Evolutionary conservation across 2,329 filamentous ascomycete species (phyloP).

Genomic region (Claviceps pusilla): DNA sequence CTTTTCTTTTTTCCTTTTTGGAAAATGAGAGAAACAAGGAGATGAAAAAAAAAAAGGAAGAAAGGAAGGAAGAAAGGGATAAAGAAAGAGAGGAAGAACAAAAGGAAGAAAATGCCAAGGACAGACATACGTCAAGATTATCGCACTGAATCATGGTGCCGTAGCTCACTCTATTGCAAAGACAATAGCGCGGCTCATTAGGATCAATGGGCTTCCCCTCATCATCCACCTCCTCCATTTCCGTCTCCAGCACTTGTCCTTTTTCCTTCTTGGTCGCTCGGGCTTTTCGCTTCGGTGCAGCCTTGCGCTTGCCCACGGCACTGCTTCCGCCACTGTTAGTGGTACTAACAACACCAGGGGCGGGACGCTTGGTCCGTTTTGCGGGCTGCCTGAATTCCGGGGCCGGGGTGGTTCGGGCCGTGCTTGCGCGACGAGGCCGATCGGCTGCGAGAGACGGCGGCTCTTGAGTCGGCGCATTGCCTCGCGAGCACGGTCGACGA

Average conservation of each 20-base stretch:
- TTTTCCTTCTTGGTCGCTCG: constrained; percentile 33
- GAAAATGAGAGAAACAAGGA: too few relatives aligned
- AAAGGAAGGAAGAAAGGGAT: too few relatives aligned
- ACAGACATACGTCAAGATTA: constrained; percentile 51
- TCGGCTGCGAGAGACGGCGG: constrained; percentile 36
- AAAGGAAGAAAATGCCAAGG: neutral
- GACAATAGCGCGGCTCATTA: constrained; percentile 60
- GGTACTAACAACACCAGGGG: constrained; percentile 54
- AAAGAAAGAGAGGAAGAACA: neutral
- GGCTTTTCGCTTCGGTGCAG: constrained; percentile 51
- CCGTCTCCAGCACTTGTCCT: constrained; percentile 25
- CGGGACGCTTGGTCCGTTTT: constrained; percentile 54
- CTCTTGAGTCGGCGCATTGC: constrained; percentile 37
- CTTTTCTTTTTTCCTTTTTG: too few relatives aligned
- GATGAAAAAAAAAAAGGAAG: too few relatives aligned
- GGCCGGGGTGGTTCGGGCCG: constrained; percentile 41
- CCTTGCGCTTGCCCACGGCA: constrained; percentile 58
- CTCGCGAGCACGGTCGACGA: constrained; percentile 36
- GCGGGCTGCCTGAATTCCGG: constrained; percentile 29
- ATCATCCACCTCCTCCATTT: constrained; percentile 48
- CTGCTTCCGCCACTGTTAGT: constrained; percentile 46
- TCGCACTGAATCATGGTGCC: constrained; percentile 76
- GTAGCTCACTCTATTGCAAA: constrained; percentile 66
- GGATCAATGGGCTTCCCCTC: constrained; percentile 59
- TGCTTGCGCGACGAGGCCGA: constrained; percentile 40